phyloP scores from a whole-genome alignment of 768 basidiomycete genomes.

The Mrakia gelida region DNA sequence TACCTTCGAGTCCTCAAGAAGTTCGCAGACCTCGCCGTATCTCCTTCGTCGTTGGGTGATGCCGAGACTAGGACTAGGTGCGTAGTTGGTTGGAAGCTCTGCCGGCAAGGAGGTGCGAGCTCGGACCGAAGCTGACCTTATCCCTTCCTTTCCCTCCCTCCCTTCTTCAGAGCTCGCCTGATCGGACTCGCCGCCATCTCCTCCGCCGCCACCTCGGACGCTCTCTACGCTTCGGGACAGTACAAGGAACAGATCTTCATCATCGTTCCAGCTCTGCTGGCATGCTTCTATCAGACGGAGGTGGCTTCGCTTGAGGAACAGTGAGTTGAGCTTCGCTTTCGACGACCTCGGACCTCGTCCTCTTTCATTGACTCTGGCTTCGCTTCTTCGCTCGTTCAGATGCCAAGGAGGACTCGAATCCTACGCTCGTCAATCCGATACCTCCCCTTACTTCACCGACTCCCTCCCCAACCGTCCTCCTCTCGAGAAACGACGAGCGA shows the following conservation, averaged over 20 bases:
- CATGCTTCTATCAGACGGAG: constrained; percentile 62
- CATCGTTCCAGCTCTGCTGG: constrained; percentile 67
- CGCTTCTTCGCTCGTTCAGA: background rate
- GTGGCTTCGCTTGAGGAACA: constrained; percentile 61
- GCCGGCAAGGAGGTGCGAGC: background rate
- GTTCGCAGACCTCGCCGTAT: constrained; percentile 59
- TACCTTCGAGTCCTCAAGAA: constrained; percentile 64
- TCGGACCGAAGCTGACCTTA: constrained; percentile 1
- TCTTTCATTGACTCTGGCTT: background rate
- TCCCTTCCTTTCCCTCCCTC: constrained; percentile 12
- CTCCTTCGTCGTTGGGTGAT: constrained; percentile 49
- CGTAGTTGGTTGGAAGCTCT: background rate
- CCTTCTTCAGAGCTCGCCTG: constrained; percentile 61
- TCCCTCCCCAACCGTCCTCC: constrained; percentile 67
- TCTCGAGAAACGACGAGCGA: constrained; percentile 71
- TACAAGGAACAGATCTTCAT: constrained; percentile 67
- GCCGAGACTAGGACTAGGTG: constrained; percentile 72
- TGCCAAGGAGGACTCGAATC: background rate
- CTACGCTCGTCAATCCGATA: constrained; percentile 12
- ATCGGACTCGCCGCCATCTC: constrained; percentile 79
- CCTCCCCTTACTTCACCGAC: constrained; percentile 73
- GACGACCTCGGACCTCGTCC: background rate
- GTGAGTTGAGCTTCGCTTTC: constrained; percentile 48
- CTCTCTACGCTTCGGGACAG: constrained; percentile 65
- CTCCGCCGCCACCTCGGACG: constrained; percentile 76